A percentile compares a stretch with the other conserved stretches of the same genome.
phyloP scores from a whole-genome alignment of 1,284 basidiomycete species.

The Cryptococcus sp. region DNA sequence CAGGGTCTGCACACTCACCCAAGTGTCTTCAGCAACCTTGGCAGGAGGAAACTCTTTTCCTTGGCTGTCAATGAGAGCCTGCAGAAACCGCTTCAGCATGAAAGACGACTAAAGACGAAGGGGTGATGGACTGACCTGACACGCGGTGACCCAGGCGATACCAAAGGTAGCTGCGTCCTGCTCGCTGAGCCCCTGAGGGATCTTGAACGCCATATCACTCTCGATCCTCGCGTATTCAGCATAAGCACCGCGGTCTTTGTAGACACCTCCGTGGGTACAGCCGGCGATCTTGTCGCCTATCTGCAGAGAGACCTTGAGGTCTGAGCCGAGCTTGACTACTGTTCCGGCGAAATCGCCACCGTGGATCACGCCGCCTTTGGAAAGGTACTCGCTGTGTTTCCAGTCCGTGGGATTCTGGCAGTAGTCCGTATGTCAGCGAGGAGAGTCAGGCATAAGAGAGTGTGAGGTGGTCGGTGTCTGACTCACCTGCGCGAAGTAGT shows the following conservation, averaged over 20 bases:
- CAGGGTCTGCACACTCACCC: constrained; percentile 21
- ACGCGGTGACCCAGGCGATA: constrained; percentile 53
- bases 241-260: constrained; percentile 47
- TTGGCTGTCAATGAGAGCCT: constrained; percentile 48
- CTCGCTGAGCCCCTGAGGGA: constrained; percentile 35
- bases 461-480: background rate
- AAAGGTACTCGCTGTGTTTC: constrained; percentile 41
- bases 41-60: constrained; percentile 40
- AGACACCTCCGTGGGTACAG: constrained; percentile 55
- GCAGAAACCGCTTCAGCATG: constrained; percentile 4
- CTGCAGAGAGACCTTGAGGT: constrained; percentile 42
- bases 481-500: constrained; percentile 42
- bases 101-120: background rate
- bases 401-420: constrained; percentile 48
- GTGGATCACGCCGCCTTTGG: constrained; percentile 44
- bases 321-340: constrained; percentile 53
- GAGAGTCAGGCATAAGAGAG: background rate
- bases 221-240: constrained; percentile 53
- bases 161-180: constrained; percentile 56
- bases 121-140: constrained; percentile 23
- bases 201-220: constrained; percentile 32
- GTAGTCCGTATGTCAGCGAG: constrained; percentile 8
- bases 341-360: constrained; percentile 59
- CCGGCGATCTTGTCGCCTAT: constrained; percentile 58
- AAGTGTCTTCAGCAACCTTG: constrained; percentile 23